Evolutionary conservation across 2,329 filamentous ascomycete genomes (phyloP).

Genomic region (Aspergillus niger): DNA sequence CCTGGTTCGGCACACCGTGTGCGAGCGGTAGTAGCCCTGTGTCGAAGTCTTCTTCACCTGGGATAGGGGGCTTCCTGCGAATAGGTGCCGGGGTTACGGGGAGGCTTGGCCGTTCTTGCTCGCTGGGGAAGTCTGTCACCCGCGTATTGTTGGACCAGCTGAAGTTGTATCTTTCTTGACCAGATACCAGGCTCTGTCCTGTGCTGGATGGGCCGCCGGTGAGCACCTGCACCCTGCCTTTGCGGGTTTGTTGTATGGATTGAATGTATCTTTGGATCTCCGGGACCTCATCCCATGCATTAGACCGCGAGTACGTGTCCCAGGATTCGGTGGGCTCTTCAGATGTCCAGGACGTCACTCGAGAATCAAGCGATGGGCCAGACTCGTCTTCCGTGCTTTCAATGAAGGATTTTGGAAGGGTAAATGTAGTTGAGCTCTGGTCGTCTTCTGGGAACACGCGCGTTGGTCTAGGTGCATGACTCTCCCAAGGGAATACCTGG

Average conservation of each 20-base stretch:
- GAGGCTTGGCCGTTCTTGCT: slow-evolving; percentile 78
- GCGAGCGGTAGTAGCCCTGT: slow-evolving; percentile 65
- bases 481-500: slow-evolving; percentile 91
- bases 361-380: slow-evolving; percentile 18
- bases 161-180: slow-evolving; percentile 16
- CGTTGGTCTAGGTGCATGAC: slow-evolving; percentile 61
- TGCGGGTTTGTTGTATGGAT: slow-evolving; percentile 66
- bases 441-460: slow-evolving; percentile 48
- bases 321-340: slow-evolving; percentile 59
- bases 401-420: slow-evolving; percentile 7
- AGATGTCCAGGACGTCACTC: slow-evolving; percentile 16
- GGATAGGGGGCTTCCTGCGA: slow-evolving; percentile 55
- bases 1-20: slow-evolving; percentile 81
- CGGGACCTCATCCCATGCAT: slow-evolving; percentile 91
- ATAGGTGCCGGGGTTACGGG: slow-evolving; percentile 88
- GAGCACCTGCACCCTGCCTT: slow-evolving; percentile 50
- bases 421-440: slow-evolving; percentile 8
- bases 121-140: slow-evolving; percentile 84
- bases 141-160: slow-evolving; percentile 51
- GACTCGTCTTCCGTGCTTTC: slow-evolving; percentile 16
- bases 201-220: slow-evolving; percentile 19
- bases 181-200: slow-evolving; percentile 19
- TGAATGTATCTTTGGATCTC: slow-evolving; percentile 88
- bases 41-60: slow-evolving; percentile 47
- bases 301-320: slow-evolving; percentile 72